Conservation (phyloP, 495 filamentous ascomycete genomes). For the Annulohypoxylon nitens region DNA sequence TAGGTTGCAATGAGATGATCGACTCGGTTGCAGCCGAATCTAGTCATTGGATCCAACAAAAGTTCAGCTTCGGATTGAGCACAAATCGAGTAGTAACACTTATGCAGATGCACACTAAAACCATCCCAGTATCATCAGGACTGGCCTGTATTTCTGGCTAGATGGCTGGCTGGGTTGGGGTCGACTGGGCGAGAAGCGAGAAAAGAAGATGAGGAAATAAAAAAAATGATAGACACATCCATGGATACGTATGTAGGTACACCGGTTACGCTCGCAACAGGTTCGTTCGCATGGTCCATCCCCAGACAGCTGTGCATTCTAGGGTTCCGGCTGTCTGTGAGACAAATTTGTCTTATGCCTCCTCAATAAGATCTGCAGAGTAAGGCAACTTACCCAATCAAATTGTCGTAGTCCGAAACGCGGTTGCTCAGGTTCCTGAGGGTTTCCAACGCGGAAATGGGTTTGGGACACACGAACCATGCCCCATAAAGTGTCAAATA, state of each 20-base stretch:
- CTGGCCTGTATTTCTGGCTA: no score
- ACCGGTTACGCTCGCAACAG: slow-evolving; percentile 28
- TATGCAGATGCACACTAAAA: slow-evolving; percentile 34
- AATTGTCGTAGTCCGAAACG: slow-evolving; percentile 12
- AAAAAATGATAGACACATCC: slow-evolving; percentile 19
- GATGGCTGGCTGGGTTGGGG: slow-evolving; percentile 32
- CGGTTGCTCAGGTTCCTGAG: slow-evolving; percentile 6
- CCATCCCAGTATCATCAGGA: slow-evolving; percentile 29
- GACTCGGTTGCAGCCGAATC: slow-evolving; percentile 48
- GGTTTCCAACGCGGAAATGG: slow-evolving; percentile 8
- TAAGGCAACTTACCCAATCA: slow-evolving; percentile 27
- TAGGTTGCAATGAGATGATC: slow-evolving; percentile 46
- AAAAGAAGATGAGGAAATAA: background rate
- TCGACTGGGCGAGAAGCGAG: slow-evolving; percentile 36
- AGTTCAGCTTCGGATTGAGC: slow-evolving; percentile 38
- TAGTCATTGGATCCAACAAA: slow-evolving; percentile 44
- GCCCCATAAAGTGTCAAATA: background rate
- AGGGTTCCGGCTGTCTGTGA: slow-evolving; percentile 25
- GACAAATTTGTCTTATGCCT: slow-evolving; percentile 34
- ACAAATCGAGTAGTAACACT: slow-evolving; percentile 39
- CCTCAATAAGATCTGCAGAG: slow-evolving; percentile 44
- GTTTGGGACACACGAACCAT: slow-evolving; percentile 4
- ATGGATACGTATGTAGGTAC: background rate
- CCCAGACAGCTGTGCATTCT: slow-evolving; percentile 37
- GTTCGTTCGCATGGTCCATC: slow-evolving; percentile 27